Conservation (phyloP, 2,329 filamentous ascomycete genomes). For the Orbilia javanica region DNA sequence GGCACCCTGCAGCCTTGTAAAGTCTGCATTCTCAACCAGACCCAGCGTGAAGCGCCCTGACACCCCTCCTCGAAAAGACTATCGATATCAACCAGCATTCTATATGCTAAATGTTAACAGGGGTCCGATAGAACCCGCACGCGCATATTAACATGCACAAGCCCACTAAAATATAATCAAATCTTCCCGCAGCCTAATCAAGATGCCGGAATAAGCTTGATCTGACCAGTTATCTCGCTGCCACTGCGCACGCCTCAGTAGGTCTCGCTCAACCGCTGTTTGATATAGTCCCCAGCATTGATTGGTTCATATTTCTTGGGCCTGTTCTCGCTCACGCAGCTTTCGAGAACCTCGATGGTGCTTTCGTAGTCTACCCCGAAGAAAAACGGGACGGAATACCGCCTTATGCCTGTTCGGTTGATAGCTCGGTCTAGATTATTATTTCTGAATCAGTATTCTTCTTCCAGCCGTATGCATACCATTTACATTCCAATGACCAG, state of each 20-base stretch:
- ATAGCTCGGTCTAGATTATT: constrained; percentile 54
- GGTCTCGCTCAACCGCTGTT: constrained; percentile 50
- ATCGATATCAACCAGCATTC: too few species aligned
- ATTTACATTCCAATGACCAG: not conserved
- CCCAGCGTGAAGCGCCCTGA: too few species aligned
- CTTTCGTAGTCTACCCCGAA: constrained; percentile 70
- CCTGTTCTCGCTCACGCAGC: constrained; percentile 32
- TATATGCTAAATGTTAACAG: too few species aligned
- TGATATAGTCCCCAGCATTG: constrained; percentile 55
- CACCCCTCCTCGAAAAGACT: too few species aligned
- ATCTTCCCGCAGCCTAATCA: too few species aligned
- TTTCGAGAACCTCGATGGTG: constrained; percentile 50
- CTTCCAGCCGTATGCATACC: not conserved
- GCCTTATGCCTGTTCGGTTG: constrained; percentile 66
- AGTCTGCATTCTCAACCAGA: too few species aligned
- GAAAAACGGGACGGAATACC: constrained; percentile 73
- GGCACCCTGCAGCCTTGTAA: too few species aligned
- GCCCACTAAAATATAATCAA: too few species aligned
- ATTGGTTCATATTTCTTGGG: constrained; percentile 48
- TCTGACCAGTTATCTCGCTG: too few species aligned
- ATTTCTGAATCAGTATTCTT: not conserved
- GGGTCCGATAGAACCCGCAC: too few species aligned
- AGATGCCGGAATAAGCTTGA: too few species aligned
- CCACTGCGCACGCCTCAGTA: constrained; percentile 32
- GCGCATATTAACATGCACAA: too few species aligned